phyloP scores from a whole-genome alignment of 2,329 filamentous ascomycete species.

The Penicillium sp. region DNA sequence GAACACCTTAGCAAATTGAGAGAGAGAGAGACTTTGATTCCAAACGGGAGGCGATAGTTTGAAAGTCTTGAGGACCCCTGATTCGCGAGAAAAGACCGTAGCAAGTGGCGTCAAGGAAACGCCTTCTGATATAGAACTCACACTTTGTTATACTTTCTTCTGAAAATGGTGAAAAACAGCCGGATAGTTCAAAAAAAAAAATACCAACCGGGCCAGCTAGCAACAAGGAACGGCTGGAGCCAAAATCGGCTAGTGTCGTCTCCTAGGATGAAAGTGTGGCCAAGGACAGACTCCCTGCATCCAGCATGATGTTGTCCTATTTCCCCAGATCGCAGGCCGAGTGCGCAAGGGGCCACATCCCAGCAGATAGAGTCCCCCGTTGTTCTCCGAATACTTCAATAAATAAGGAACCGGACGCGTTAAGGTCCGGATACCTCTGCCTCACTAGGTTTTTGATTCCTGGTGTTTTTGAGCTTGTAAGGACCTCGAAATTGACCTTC shows the following conservation, averaged over 20 bases:
- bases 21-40: neutral
- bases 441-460: neutral
- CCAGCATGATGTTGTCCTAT: conserved; percentile 23
- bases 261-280: conserved; percentile 15
- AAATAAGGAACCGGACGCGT: neutral
- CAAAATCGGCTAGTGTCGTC: conserved; percentile 21
- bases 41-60: neutral
- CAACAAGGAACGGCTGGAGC: conserved; percentile 13
- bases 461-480: neutral
- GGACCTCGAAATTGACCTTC: too few relatives aligned
- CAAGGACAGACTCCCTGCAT: conserved; percentile 21
- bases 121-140: conserved; percentile 15
- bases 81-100: neutral
- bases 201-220: conserved; percentile 13
- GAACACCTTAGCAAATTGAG: neutral
- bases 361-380: conserved; percentile 7
- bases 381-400: conserved; percentile 1
- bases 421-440: neutral
- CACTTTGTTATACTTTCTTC: neutral
- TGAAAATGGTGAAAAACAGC: neutral
- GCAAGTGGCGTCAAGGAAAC: neutral
- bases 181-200: conserved; percentile 15
- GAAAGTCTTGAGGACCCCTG: neutral
- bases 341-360: conserved; percentile 24
- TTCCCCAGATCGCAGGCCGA: conserved; percentile 19